Conservation (phyloP, 495 filamentous ascomycete genomes). For the Penicillium ochrochloron region DNA sequence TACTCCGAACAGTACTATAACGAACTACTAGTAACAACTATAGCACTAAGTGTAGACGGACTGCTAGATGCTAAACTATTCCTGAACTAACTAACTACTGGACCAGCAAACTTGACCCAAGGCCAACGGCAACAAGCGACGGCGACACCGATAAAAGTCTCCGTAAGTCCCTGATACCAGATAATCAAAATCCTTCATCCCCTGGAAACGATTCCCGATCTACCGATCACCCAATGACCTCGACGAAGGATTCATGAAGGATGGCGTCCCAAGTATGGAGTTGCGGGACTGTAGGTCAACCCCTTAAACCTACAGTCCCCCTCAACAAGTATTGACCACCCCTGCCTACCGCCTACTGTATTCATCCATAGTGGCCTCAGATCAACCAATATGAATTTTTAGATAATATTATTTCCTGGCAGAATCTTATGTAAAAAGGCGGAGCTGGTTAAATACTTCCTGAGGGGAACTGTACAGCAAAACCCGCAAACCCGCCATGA, state of each 20-base stretch:
- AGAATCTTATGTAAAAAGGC: no score
- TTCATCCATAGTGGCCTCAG: no score
- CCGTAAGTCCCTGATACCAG: background rate
- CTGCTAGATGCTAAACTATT: background rate
- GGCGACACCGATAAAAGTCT: background rate
- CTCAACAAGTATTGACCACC: no score
- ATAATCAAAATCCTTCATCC: background rate
- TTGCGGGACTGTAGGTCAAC: background rate
- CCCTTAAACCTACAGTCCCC: slow-evolving; percentile 1
- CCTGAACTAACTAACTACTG: no score
- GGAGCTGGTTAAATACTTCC: no score
- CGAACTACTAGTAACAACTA: background rate
- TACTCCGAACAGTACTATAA: background rate
- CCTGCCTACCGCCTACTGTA: no score
- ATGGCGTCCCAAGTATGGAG: background rate
- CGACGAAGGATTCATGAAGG: background rate
- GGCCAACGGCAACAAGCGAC: background rate
- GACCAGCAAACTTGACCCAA: background rate
- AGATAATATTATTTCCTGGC: no score
- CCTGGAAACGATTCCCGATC: background rate
- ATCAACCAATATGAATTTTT: no score
- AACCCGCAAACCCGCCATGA: background rate
- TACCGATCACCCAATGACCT: slow-evolving; percentile 3
- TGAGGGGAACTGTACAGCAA: no score
- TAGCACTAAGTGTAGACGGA: no score